These are phyloP conservation scores for Leishmania lainsoni DNA, from an alignment of 208 protist genomes.

Conservation along the genomic window DNA sequence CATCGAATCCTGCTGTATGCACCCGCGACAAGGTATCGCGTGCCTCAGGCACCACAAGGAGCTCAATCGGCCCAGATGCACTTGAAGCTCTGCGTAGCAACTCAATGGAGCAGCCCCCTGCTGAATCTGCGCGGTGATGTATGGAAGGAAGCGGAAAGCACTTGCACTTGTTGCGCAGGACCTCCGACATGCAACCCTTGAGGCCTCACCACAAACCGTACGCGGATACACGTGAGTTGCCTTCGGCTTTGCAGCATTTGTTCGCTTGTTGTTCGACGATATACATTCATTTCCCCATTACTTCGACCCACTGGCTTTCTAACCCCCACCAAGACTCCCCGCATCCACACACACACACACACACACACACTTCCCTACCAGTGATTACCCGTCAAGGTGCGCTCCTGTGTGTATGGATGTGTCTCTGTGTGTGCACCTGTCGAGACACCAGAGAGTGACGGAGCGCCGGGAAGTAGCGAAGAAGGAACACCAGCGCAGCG, in stretches of 20 bases:
- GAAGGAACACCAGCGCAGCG: not conserved
- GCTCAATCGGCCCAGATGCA: not conserved
- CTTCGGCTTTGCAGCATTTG: not conserved
- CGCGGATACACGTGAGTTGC: not conserved
- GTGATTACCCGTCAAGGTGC: not conserved
- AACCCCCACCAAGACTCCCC: not conserved
- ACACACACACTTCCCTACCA: not conserved
- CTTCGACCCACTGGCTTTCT: not conserved
- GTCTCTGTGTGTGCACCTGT: no score
- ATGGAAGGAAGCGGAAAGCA: not conserved
- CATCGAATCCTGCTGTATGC: not conserved
- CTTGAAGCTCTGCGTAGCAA: no score
- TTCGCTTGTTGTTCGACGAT: not conserved
- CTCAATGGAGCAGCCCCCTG: not conserved
- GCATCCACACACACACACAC: not conserved
- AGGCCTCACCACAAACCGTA: not conserved
- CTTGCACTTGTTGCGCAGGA: not conserved
- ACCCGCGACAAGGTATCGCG: not conserved
- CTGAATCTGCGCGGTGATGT: not conserved
- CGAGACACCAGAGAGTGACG: not conserved
- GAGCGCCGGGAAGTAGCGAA: not conserved
- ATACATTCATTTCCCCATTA: not conserved
- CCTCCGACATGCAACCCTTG: not conserved
- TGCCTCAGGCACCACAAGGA: not conserved
- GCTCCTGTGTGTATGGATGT: not conserved